phyloP scores from a whole-genome alignment of 805 yeast genomes.

The Brettanomyces custersianus region DNA sequence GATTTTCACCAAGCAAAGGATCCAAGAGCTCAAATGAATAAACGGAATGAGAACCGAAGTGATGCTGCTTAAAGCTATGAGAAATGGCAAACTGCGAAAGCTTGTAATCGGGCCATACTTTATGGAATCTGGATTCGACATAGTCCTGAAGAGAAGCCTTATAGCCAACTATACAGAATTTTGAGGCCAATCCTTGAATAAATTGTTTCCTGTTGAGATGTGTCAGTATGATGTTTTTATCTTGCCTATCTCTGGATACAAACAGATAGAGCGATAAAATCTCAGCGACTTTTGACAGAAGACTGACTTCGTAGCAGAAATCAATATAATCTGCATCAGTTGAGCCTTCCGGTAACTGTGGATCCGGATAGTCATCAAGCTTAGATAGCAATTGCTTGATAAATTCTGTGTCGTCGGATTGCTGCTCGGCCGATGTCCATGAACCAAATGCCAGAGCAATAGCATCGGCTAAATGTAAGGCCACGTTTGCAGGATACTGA shows the following conservation, averaged over 20 bases:
- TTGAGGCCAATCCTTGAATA: slow-evolving; percentile 30
- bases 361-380: slow-evolving; percentile 15
- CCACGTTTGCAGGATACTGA: slow-evolving; percentile 51
- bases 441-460: slow-evolving; percentile 67
- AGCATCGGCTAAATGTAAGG: slow-evolving; percentile 62
- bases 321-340: slow-evolving; percentile 21
- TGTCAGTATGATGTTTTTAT: slow-evolving; percentile 30
- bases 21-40: slow-evolving; percentile 62
- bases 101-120: slow-evolving; percentile 32
- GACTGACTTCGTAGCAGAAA: slow-evolving; percentile 44
- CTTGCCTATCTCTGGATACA: slow-evolving; percentile 38
- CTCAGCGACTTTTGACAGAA: slow-evolving; percentile 63
- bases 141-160: slow-evolving; percentile 18
- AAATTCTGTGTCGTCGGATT: slow-evolving; percentile 39
- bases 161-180: slow-evolving; percentile 25
- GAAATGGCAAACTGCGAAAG: slow-evolving; percentile 46
- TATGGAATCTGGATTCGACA: slow-evolving; percentile 36
- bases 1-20: slow-evolving; percentile 36
- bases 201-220: slow-evolving; percentile 15
- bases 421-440: slow-evolving; percentile 59
- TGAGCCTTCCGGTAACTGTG: slow-evolving; percentile 11
- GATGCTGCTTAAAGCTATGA: slow-evolving; percentile 33
- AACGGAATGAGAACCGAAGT: slow-evolving; percentile 43
- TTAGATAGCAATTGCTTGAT: slow-evolving; percentile 32
- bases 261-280: slow-evolving; percentile 65